Evolutionary conservation across 176 grass and related monocot species (phyloP).

Genomic region (Triticum monococcum): DNA sequence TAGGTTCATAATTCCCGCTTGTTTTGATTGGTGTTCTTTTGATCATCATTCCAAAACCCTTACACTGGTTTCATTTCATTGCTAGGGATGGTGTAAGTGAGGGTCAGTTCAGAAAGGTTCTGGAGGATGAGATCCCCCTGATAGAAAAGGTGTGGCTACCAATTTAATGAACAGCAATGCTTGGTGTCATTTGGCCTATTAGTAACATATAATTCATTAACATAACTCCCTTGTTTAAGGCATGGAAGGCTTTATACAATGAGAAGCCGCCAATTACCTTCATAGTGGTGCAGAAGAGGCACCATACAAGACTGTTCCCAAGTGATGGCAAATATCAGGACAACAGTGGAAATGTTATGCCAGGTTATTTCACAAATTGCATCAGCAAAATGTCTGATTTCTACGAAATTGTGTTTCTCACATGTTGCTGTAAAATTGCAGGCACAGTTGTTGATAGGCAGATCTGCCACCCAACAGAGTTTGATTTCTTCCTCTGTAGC

Average conservation of each 20-base stretch:
- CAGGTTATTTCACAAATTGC: conserved; percentile 37
- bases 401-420: neutral
- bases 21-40: neutral
- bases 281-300: conserved; percentile 88
- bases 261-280: conserved; percentile 64
- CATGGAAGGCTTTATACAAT: conserved; percentile 59
- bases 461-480: conserved; percentile 80
- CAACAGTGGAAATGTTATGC: conserved; percentile 45
- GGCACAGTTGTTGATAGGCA: conserved; percentile 71
- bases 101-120: conserved; percentile 66
- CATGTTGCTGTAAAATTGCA: conserved; percentile 30
- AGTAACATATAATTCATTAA: neutral
- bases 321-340: conserved; percentile 31
- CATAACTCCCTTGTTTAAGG: conserved; percentile 28
- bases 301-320: conserved; percentile 74
- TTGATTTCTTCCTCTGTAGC: conserved; percentile 83
- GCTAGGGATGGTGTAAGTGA: conserved; percentile 80
- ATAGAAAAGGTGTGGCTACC: conserved; percentile 52
- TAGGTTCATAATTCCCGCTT: conserved; percentile 29
- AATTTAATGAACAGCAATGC: neutral
- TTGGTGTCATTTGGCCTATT: neutral
- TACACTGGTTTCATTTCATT: neutral
- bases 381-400: neutral
- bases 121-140: conserved; percentile 57
- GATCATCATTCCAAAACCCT: neutral